Evolutionary conservation across 202 grass and related monocot species (phyloP).

Genomic region (Elaeis oleifera): DNA sequence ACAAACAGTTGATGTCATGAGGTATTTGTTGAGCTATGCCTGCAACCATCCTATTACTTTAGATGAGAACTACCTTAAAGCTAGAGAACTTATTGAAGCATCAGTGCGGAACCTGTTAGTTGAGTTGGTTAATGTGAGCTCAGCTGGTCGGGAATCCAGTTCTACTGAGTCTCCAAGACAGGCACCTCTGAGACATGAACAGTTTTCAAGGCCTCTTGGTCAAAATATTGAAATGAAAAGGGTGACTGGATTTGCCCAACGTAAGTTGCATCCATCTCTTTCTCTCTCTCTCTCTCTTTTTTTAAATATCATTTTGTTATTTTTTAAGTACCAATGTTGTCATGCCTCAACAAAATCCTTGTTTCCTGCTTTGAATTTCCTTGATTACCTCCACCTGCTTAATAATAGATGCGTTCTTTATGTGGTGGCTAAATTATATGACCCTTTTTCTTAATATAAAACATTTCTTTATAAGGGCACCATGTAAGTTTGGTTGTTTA

Average conservation of each 20-base stretch:
- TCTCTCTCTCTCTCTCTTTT: not conserved
- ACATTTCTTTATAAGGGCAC: too few relatives aligned
- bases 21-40: slow-evolving; percentile 67
- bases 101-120: slow-evolving; percentile 61
- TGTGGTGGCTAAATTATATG: too few relatives aligned
- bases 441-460: too few relatives aligned
- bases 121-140: slow-evolving; percentile 49
- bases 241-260: slow-evolving; percentile 85
- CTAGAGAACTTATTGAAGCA: slow-evolving; percentile 49
- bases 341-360: too few relatives aligned
- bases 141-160: slow-evolving; percentile 18
- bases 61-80: slow-evolving; percentile 20
- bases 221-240: slow-evolving; percentile 79
- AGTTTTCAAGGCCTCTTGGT: slow-evolving; percentile 31
- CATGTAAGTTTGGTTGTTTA: too few relatives aligned
- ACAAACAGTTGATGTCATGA: slow-evolving; percentile 71
- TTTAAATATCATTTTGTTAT: slow-evolving; percentile 4
- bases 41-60: slow-evolving; percentile 28
- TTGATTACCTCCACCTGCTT: too few relatives aligned
- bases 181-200: slow-evolving; percentile 27
- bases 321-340: too few relatives aligned
- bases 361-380: too few relatives aligned
- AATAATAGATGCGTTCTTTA: too few relatives aligned
- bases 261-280: slow-evolving; percentile 28
- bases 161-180: slow-evolving; percentile 24